Evolutionary conservation across 2,329 filamentous ascomycete genomes (phyloP).

Genomic region (Exophiala sp.): DNA sequence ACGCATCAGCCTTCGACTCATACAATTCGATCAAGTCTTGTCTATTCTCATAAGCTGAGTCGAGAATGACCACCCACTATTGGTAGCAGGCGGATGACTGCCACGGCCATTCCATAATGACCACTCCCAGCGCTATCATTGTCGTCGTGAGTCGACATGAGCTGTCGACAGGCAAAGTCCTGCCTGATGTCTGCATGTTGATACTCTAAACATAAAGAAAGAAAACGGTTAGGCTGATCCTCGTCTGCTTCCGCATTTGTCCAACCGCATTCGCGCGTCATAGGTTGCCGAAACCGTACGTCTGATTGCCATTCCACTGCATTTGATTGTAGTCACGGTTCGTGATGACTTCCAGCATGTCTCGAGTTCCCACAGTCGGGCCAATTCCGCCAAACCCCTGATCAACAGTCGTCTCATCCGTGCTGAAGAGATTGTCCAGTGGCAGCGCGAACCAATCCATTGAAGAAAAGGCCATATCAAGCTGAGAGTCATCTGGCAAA

Average conservation of each 20-base stretch:
- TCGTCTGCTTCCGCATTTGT: not conserved
- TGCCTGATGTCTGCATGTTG: too few species aligned
- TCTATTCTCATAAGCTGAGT: too few species aligned
- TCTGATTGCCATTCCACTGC: constrained; percentile 17
- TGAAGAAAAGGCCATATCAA: constrained; percentile 20
- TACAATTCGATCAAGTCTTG: too few species aligned
- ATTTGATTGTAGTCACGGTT: constrained; percentile 24
- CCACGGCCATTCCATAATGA: too few species aligned
- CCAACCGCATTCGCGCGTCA: not conserved
- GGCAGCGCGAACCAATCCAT: constrained; percentile 60
- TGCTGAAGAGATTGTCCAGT: constrained; percentile 57
- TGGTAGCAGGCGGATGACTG: too few species aligned
- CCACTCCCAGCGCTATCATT: too few species aligned
- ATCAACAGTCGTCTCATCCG: constrained; percentile 42
- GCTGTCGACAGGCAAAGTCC: too few species aligned
- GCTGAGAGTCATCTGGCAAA: constrained; percentile 16
- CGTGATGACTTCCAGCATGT: constrained; percentile 46
- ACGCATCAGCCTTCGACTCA: too few species aligned
- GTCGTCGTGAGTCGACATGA: too few species aligned
- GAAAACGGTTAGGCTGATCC: not conserved
- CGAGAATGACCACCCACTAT: too few species aligned
- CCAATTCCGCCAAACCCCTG: constrained; percentile 59
- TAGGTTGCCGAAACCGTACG: constrained; percentile 10
- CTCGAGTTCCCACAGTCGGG: constrained; percentile 56
- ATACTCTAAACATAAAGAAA: not conserved